Evolutionary conservation across 148 eudicot genomes (phyloP).

Genomic region (Vaccinium myrtillus): DNA sequence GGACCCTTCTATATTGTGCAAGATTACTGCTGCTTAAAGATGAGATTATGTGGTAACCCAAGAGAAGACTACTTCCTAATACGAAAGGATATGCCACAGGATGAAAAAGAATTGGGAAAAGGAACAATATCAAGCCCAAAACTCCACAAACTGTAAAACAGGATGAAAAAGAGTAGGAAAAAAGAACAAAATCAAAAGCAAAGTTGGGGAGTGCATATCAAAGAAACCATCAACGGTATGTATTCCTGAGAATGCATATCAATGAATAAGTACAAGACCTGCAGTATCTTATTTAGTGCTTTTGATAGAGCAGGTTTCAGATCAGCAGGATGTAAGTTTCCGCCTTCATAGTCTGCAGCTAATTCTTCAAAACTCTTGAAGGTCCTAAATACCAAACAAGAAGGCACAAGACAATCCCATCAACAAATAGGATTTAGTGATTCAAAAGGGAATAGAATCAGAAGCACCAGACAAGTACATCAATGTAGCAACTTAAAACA

Average conservation of each 20-base stretch:
- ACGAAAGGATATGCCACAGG: neutral
- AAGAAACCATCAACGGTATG: neutral
- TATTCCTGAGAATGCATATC: neutral
- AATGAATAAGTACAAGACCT: slow-evolving; percentile 41
- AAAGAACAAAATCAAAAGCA: neutral
- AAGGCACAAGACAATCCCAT: slow-evolving; percentile 4
- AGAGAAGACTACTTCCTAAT: neutral
- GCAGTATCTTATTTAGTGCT: slow-evolving; percentile 67
- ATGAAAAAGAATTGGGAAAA: neutral
- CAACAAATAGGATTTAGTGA: neutral
- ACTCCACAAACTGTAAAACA: too few species aligned
- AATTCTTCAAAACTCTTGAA: slow-evolving; percentile 61
- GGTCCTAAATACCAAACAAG: slow-evolving; percentile 37
- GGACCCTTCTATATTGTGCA: neutral
- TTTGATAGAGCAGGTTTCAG: slow-evolving; percentile 77
- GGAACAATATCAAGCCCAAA: neutral
- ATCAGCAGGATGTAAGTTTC: slow-evolving; percentile 67
- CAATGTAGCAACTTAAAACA: neutral
- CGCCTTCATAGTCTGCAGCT: slow-evolving; percentile 61
- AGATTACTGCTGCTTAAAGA: neutral
- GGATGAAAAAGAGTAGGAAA: neutral
- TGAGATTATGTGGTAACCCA: neutral
- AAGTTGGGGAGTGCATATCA: neutral
- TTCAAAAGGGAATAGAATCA: neutral
- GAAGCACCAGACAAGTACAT: neutral